Percentiles rank a stretch among this genome's conserved stretches.
These are phyloP conservation scores for Helotiales sp. DNA, from an alignment of 2,329 filamentous ascomycete genomes.

Conservation along the genomic window DNA sequence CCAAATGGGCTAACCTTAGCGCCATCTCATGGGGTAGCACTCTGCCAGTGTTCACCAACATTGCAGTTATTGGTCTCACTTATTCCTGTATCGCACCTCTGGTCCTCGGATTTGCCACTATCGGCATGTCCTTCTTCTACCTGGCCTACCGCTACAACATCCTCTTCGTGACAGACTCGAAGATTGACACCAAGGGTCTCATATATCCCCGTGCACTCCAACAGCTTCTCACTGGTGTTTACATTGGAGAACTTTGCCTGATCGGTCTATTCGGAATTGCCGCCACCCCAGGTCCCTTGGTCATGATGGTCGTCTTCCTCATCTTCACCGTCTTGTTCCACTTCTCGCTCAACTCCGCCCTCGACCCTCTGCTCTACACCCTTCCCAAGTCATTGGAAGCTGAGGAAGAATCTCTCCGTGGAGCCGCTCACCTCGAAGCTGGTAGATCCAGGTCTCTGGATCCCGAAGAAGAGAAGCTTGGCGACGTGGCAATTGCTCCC, in stretches of 20 bases:
- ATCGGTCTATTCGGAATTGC: constrained; percentile 77
- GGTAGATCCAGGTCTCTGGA: constrained; percentile 7
- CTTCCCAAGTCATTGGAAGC: constrained; percentile 73
- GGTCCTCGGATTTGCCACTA: constrained; percentile 77
- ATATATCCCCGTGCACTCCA: constrained; percentile 78
- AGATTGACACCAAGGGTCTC: constrained; percentile 84
- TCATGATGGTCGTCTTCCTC: constrained; percentile 75
- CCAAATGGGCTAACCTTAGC: constrained; percentile 71
- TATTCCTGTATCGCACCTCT: constrained; percentile 87
- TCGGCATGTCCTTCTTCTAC: constrained; percentile 80
- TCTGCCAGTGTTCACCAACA: constrained; percentile 77
- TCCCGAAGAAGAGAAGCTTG: constrained; percentile 27
- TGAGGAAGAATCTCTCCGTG: constrained; percentile 46
- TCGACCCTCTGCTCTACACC: constrained; percentile 74
- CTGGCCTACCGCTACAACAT: constrained; percentile 89
- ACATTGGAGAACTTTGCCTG: constrained; percentile 61
- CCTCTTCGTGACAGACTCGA: constrained; percentile 79
- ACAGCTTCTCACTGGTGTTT: constrained; percentile 63
- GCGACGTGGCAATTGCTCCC: constrained; percentile 23
- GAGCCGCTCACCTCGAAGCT: constrained; percentile 22
- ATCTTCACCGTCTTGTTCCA: constrained; percentile 78
- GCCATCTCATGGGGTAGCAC: constrained; percentile 82
- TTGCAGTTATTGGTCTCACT: constrained; percentile 77
- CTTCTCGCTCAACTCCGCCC: constrained; percentile 68
- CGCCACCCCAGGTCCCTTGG: constrained; percentile 64